Evolutionary conservation across 2,329 filamentous ascomycete genomes (phyloP).

Genomic region (Paecilomyces fulvus): DNA sequence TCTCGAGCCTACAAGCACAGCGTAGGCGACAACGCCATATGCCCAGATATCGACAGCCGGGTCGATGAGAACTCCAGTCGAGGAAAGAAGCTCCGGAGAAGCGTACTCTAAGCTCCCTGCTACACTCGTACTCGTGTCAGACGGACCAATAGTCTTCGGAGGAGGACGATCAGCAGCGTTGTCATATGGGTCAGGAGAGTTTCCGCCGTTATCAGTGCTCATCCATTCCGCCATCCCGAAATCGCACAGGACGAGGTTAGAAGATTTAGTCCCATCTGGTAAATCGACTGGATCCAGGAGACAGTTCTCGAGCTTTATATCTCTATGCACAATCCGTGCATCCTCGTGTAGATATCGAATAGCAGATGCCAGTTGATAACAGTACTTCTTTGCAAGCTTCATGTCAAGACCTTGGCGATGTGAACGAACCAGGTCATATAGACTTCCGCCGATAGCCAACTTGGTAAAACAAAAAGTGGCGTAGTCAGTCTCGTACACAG

Average conservation of each 20-base stretch:
- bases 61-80: constrained; percentile 31
- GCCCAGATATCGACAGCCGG: constrained; percentile 59
- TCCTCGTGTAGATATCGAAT: constrained; percentile 61
- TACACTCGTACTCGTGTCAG: constrained; percentile 48
- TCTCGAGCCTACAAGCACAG: constrained; percentile 51
- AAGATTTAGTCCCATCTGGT: constrained; percentile 41
- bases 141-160: constrained; percentile 44
- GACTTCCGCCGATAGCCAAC: constrained; percentile 54
- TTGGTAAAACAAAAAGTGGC: constrained; percentile 63
- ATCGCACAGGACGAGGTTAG: constrained; percentile 55
- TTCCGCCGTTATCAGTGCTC: constrained; percentile 45
- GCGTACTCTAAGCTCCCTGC: constrained; percentile 53
- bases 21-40: constrained; percentile 55
- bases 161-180: constrained; percentile 40
- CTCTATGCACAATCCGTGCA: constrained; percentile 56
- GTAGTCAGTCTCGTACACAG: constrained; percentile 58
- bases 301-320: constrained; percentile 63
- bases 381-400: constrained; percentile 50
- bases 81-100: constrained; percentile 39
- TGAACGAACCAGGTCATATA: constrained; percentile 54
- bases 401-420: constrained; percentile 46
- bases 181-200: constrained; percentile 42
- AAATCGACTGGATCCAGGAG: constrained; percentile 49
- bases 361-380: constrained; percentile 55
- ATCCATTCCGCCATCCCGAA: constrained; percentile 64